Percentiles rank a stretch among this genome's conserved stretches.
phyloP scores from a whole-genome alignment of 768 basidiomycete genomes.

The Kwoniella sp. region DNA sequence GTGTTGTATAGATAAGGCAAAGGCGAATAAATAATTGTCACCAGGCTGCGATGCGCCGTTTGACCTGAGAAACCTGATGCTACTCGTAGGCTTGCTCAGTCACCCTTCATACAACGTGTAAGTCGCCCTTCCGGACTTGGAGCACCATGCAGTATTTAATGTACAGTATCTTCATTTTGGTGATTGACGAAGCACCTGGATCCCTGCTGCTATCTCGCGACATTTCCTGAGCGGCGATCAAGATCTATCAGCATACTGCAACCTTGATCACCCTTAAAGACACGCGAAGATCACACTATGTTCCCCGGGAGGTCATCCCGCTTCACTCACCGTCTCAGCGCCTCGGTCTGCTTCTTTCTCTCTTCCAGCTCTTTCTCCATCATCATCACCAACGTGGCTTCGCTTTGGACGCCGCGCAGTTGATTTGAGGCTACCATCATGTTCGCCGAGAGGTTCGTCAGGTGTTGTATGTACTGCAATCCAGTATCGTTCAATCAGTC shows the following conservation, averaged over 20 bases:
- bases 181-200: neutral
- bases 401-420: slow-evolving; percentile 40
- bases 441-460: slow-evolving; percentile 44
- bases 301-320: neutral
- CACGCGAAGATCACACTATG: too few relatives aligned
- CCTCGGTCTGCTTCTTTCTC: slow-evolving; percentile 32
- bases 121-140: too few relatives aligned
- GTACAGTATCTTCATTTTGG: neutral
- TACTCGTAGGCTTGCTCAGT: too few relatives aligned
- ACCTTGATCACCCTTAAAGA: too few relatives aligned
- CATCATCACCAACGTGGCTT: slow-evolving; percentile 43
- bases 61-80: too few relatives aligned
- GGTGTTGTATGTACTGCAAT: slow-evolving; percentile 46
- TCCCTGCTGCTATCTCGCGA: neutral
- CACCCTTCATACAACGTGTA: too few relatives aligned
- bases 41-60: too few relatives aligned
- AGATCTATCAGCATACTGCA: too few relatives aligned
- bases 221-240: neutral
- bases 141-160: too few relatives aligned
- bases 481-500: neutral
- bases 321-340: slow-evolving; percentile 19
- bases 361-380: slow-evolving; percentile 44
- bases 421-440: slow-evolving; percentile 50
- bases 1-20: too few relatives aligned
- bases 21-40: too few relatives aligned